Percentiles rank a stretch among this genome's conserved stretches.
phyloP scores from a whole-genome alignment of 2,329 filamentous ascomycete species.

The Simplicillium aogashimaense region DNA sequence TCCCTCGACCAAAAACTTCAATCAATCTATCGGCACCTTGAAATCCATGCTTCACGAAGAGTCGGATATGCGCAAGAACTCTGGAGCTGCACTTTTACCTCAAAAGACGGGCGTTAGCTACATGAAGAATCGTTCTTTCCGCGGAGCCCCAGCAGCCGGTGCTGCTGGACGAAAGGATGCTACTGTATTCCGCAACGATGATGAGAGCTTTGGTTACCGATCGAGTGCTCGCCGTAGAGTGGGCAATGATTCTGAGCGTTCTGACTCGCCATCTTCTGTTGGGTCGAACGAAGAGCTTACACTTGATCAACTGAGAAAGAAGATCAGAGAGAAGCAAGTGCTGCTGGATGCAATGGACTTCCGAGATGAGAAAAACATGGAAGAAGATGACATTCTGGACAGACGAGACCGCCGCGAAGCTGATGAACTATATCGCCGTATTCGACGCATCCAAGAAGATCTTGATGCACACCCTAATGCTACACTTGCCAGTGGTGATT shows the following conservation, averaged over 20 bases:
- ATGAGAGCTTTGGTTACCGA: constrained; percentile 83
- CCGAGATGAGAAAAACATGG: constrained; percentile 77
- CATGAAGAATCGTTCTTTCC: constrained; percentile 90
- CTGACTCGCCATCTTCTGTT: constrained; percentile 61
- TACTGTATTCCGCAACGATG: constrained; percentile 94
- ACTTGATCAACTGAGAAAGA: constrained; percentile 82
- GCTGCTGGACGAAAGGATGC: constrained; percentile 73
- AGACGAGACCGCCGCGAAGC: constrained; percentile 83
- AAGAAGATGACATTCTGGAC: constrained; percentile 88
- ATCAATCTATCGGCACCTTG: constrained; percentile 84
- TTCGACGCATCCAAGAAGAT: constrained; percentile 85
- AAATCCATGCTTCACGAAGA: constrained; percentile 85
- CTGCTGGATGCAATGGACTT: constrained; percentile 95
- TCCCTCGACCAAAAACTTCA: constrained; percentile 88
- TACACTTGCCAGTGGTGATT: constrained; percentile 62
- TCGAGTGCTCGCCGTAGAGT: constrained; percentile 86
- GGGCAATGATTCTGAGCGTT: constrained; percentile 72
- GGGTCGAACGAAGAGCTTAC: constrained; percentile 70
- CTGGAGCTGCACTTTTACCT: constrained; percentile 80
- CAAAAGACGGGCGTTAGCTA: constrained; percentile 98
- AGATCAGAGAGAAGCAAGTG: constrained; percentile 88
- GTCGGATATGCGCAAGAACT: constrained; percentile 79
- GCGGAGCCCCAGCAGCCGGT: constrained; percentile 47
- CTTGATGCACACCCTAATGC: constrained; percentile 82
- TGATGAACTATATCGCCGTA: constrained; percentile 87